These are phyloP conservation scores for Crassisporium funariophilum DNA, from an alignment of 768 basidiomycete species.

Conservation along the genomic window DNA sequence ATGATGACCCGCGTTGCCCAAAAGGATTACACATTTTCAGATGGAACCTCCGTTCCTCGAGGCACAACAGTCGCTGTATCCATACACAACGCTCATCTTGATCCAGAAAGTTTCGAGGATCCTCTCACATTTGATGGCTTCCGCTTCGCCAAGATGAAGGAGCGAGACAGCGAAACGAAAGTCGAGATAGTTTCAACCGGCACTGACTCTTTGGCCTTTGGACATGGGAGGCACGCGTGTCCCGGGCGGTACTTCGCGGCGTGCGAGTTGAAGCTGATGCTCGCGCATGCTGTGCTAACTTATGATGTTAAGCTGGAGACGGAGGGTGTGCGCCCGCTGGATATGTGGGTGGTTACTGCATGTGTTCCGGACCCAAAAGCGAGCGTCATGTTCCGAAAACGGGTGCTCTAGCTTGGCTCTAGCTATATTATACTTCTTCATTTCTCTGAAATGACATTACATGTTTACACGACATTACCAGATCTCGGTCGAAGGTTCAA, in stretches of 20 bases:
- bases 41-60: conserved; percentile 43
- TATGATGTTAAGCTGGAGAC: conserved; percentile 41
- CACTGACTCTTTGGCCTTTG: conserved; percentile 34
- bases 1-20: conserved; percentile 33
- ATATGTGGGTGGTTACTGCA: conserved; percentile 24
- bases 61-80: conserved; percentile 37
- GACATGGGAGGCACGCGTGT: conserved; percentile 36
- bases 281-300: conserved; percentile 42
- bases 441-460: no score
- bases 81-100: conserved; percentile 30
- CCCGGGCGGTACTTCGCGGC: conserved; percentile 49
- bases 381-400: conserved; percentile 29
- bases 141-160: conserved; percentile 36
- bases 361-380: conserved; percentile 26
- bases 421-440: no score
- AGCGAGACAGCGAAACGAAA: conserved; percentile 13
- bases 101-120: conserved; percentile 22
- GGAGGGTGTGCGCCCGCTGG: conserved; percentile 26
- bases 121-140: conserved; percentile 42
- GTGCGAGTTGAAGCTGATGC: conserved; percentile 42
- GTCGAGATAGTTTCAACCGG: conserved; percentile 29
- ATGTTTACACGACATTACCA: no score
- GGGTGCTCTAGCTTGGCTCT: no score
- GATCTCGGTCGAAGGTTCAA: no score
- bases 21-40: conserved; percentile 44